phyloP scores from a whole-genome alignment of 768 basidiomycete species.

The Tulasnella sp. region DNA sequence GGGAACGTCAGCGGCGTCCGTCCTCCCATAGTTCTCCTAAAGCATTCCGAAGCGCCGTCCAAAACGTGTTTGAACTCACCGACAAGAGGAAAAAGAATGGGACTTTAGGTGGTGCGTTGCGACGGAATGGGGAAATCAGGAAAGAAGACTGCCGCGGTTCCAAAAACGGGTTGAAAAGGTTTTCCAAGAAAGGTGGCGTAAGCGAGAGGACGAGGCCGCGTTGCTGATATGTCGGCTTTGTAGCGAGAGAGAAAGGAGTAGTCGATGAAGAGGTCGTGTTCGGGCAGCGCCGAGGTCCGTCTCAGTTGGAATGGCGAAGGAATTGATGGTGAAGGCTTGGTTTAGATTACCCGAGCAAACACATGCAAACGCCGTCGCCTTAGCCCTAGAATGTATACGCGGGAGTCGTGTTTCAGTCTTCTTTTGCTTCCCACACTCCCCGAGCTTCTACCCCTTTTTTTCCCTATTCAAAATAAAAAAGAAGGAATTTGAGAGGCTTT shows the following conservation, averaged over 20 bases:
- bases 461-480: neutral
- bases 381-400: slow-evolving; percentile 5
- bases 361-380: neutral
- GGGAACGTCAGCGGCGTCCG: neutral
- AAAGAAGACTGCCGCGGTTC: neutral
- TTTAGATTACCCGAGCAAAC: neutral
- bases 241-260: neutral
- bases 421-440: neutral
- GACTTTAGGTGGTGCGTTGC: neutral
- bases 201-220: neutral
- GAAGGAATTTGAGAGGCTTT: neutral
- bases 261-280: neutral
- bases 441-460: neutral
- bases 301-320: neutral
- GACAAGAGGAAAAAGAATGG: neutral
- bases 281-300: neutral
- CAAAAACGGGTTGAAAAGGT: slow-evolving; percentile 7
- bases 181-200: neutral
- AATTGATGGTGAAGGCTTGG: neutral
- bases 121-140: neutral
- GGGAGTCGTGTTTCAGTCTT: neutral
- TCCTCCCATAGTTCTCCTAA: neutral
- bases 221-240: neutral
- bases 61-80: neutral
- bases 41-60: neutral